Base-by-base conservation (phyloP, 495 filamentous ascomycete species). In the Xylaria cubensis region DNA sequence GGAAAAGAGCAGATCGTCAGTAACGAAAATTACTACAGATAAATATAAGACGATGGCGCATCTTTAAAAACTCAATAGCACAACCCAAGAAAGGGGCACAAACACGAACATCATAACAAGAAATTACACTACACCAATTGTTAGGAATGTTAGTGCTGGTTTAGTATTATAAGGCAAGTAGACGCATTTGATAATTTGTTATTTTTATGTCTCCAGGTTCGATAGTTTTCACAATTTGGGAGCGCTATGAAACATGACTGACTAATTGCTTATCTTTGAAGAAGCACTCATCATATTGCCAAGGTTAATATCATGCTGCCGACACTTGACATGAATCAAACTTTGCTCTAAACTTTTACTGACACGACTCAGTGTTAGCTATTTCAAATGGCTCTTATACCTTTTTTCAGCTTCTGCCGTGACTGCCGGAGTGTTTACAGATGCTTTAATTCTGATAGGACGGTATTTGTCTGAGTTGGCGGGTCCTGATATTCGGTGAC, bases 201-300 rank as follows among this genome's bases (percentile, higher is more conserved):
- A 15, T 26, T 55, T 26, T 26, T 26, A 24, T 26, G 10, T 15
- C 56, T 61, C 9, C 32, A 21, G 10, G 8, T 61, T 61, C 34
- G 58, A 39, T 34, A 15, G 39, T 13, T 39, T 61, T 61, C 32
- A 29, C 29, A 39, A 6, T n/a, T 29, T 10, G 21, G 24, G 58
- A 12, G 7, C 12, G 34, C 19, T 39, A 19, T 39, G 39, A 34
- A 39, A 56, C 13, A 26, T 59, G 55, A 36, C 55, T 59, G 55
- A 36, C 55, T n/a, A 36, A 59, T 59, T 36, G 55, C 55, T 34
- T 59, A 36, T 59, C 55, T 36, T 34, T 58, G 17, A 13, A 59
- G 13, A 36, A 36, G 26, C 34, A 39, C n/a, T 3, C n/a, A n/a
- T 61, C 39, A 39, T 61, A 13, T 17, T n/a, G 19, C n/a, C n/a